phyloP scores from a whole-genome alignment of 1,284 basidiomycete genomes.

The Heterobasidion parviporum region DNA sequence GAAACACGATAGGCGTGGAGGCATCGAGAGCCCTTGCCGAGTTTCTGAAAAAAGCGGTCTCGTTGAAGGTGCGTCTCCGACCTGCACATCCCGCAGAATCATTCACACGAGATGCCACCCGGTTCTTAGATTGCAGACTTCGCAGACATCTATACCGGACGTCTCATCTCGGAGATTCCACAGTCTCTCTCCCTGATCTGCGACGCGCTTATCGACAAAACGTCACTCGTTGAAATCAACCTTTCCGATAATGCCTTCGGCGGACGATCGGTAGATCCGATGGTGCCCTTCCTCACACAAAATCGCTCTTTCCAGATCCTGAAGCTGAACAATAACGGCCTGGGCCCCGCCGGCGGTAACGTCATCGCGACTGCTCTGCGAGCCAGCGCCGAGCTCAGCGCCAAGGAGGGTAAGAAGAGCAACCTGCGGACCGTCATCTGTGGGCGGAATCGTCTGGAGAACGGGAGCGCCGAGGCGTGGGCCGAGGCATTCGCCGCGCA shows the following conservation, averaged over 20 bases:
- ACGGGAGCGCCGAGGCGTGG: slow-evolving; percentile 81
- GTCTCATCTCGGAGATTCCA: slow-evolving; percentile 94
- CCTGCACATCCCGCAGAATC: not conserved
- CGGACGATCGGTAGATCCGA: slow-evolving; percentile 90
- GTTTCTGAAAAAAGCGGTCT: slow-evolving; percentile 64
- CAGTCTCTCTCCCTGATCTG: slow-evolving; percentile 85
- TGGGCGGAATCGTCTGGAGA: slow-evolving; percentile 91
- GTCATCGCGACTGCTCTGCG: slow-evolving; percentile 83
- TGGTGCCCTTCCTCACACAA: slow-evolving; percentile 82
- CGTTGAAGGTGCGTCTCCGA: slow-evolving; percentile 47
- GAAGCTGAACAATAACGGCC: slow-evolving; percentile 94
- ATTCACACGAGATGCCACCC: slow-evolving; percentile 4
- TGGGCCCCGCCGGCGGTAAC: slow-evolving; percentile 87
- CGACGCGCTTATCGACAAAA: slow-evolving; percentile 75
- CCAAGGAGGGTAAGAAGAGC: slow-evolving; percentile 58
- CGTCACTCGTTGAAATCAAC: slow-evolving; percentile 81
- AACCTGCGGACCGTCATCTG: slow-evolving; percentile 83
- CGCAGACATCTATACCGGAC: slow-evolving; percentile 96
- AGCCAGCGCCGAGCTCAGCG: slow-evolving; percentile 67
- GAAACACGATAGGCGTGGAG: slow-evolving; percentile 94
- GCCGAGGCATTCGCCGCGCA: slow-evolving; percentile 86
- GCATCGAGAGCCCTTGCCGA: slow-evolving; percentile 84
- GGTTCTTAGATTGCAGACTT: slow-evolving; percentile 79
- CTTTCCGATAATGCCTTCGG: slow-evolving; percentile 97
- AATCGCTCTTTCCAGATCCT: slow-evolving; percentile 79